A percentile compares a stretch with the other conserved stretches of the same genome.
Evolutionary conservation across 163 green algal species (phyloP).

Genomic region (Chlamydomonas reinhardtii): DNA sequence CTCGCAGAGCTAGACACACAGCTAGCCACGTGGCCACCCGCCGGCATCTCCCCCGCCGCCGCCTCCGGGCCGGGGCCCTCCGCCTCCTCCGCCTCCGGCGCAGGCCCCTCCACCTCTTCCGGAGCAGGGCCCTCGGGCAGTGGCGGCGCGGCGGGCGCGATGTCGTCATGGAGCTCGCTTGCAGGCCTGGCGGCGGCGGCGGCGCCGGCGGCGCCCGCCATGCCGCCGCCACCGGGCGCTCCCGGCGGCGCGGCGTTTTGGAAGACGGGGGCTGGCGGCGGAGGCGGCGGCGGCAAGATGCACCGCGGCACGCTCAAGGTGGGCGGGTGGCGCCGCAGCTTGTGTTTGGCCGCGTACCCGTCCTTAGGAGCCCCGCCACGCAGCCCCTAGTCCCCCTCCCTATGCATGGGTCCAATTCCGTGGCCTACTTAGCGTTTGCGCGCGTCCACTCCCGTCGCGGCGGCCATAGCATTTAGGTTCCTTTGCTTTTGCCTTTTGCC

Average conservation of each 20-base stretch:
- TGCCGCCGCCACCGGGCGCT: background rate
- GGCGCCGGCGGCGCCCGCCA: background rate
- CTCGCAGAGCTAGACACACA: slow-evolving; percentile 51
- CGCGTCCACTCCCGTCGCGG: too few relatives aligned
- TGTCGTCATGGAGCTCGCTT: slow-evolving; percentile 28
- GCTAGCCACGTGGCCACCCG: slow-evolving; percentile 41
- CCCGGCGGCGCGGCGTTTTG: background rate
- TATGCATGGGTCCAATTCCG: too few relatives aligned
- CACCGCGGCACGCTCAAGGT: slow-evolving; percentile 57
- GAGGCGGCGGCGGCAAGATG: slow-evolving; percentile 15
- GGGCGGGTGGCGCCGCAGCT: too few relatives aligned
- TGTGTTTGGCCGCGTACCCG: too few relatives aligned
- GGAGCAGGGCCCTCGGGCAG: background rate
- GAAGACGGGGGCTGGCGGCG: background rate
- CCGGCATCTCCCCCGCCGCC: too few relatives aligned
- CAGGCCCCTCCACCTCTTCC: background rate
- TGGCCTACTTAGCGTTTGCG: too few relatives aligned
- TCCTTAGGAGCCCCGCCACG: too few relatives aligned
- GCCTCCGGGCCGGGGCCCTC: background rate
- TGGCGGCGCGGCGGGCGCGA: background rate
- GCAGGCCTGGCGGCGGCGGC: slow-evolving; percentile 7
- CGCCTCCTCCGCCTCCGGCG: background rate
- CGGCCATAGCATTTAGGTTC: too few relatives aligned
- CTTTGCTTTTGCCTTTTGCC: too few relatives aligned
- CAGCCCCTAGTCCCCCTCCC: too few relatives aligned